Percentiles rank a stretch among this genome's conserved stretches.
Evolutionary conservation across 208 protist species (phyloP).

Genomic region (Trypanosoma brucei): DNA sequence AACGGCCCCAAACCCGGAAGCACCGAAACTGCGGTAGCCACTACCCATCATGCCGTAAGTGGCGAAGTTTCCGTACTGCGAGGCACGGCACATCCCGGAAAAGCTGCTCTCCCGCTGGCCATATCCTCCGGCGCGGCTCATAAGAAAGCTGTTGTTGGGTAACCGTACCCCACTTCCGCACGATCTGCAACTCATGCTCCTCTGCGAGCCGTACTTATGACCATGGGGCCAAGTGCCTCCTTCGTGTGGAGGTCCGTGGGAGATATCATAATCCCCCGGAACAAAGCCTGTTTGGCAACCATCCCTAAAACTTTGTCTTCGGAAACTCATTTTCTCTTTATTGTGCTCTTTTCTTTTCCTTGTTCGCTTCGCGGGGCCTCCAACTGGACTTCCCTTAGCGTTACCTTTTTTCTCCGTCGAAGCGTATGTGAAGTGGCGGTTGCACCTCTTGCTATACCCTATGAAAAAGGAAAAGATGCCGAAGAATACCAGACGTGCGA

Average conservation of each 20-base stretch:
- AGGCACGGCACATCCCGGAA: neutral
- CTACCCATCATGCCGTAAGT: neutral
- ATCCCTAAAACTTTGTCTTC: neutral
- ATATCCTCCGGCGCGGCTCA: neutral
- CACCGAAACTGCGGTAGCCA: neutral
- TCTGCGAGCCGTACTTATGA: neutral
- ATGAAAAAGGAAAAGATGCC: no score
- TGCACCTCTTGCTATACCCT: no score
- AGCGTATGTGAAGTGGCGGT: no score
- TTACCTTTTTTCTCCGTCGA: no score
- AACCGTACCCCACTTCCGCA: neutral
- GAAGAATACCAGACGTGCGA: no score
- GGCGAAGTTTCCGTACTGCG: neutral
- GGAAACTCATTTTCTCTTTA: conserved; percentile 3
- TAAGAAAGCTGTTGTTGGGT: neutral
- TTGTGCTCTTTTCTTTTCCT: conserved; percentile 1
- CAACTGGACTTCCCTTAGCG: no score
- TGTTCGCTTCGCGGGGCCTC: neutral
- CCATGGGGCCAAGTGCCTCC: neutral
- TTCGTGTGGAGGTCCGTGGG: neutral
- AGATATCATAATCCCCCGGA: neutral
- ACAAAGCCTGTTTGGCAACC: neutral
- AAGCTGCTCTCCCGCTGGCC: neutral
- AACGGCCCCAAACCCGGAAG: neutral
- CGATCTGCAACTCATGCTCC: neutral